These are phyloP conservation scores for Wallacemonas sp. DNA, from an alignment of 208 protist species.

Conservation along the genomic window DNA sequence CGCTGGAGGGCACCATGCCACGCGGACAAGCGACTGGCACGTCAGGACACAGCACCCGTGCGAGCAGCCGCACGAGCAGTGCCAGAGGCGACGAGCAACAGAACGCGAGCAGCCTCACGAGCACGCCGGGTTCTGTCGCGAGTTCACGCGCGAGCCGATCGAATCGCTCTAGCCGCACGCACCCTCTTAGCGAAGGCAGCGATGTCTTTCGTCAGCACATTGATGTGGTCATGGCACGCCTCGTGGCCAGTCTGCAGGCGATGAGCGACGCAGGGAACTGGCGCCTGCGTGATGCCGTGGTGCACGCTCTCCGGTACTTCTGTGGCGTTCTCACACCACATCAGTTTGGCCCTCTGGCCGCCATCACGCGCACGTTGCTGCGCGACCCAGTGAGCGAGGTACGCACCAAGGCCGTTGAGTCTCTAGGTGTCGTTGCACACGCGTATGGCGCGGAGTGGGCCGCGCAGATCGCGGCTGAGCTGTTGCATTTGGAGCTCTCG, in stretches of 20 bases:
- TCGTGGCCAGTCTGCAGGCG: constrained; percentile 39
- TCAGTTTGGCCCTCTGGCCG: constrained; percentile 49
- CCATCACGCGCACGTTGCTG: constrained; percentile 49
- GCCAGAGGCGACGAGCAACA: neutral
- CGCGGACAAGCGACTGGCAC: neutral
- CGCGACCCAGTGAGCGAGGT: constrained; percentile 71
- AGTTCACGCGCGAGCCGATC: neutral
- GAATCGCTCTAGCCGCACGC: neutral
- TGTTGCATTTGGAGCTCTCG: constrained; percentile 48
- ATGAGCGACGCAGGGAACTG: constrained; percentile 73
- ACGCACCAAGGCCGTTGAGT: constrained; percentile 45
- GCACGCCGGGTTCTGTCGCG: constrained; percentile 15
- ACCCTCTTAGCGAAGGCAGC: neutral
- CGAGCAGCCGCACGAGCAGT: neutral
- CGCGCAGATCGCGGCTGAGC: constrained; percentile 46
- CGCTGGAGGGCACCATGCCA: constrained; percentile 20
- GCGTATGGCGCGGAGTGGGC: constrained; percentile 67
- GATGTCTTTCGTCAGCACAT: constrained; percentile 20
- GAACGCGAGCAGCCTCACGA: constrained; percentile 10
- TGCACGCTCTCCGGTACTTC: constrained; percentile 51
- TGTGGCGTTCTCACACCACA: constrained; percentile 34
- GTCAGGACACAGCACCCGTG: neutral
- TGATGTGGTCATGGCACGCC: constrained; percentile 24
- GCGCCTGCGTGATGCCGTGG: constrained; percentile 63
- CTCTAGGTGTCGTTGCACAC: constrained; percentile 43